phyloP scores from a whole-genome alignment of 805 yeast genomes.

The Candida pseudoglaebosa region DNA sequence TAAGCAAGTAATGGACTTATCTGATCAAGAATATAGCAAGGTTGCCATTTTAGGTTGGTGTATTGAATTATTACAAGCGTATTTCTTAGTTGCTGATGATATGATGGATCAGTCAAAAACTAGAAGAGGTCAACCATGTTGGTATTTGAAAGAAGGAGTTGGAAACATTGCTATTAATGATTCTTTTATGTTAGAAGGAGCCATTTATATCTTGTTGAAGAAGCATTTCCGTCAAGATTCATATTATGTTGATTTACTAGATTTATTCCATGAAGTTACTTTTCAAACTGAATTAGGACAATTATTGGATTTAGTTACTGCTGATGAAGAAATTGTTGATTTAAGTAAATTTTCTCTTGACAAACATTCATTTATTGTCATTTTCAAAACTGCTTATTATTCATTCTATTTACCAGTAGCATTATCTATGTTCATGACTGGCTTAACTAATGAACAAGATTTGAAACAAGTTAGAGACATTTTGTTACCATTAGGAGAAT shows the following conservation, averaged over 20 bases:
- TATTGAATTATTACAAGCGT: constrained; percentile 91
- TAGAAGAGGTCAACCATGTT: constrained; percentile 97
- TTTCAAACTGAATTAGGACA: constrained; percentile 98
- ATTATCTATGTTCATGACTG: constrained; percentile 91
- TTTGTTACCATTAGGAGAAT: constrained; percentile 92
- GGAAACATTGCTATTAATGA: constrained; percentile 96
- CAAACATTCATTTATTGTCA: constrained; percentile 93
- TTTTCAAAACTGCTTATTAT: constrained; percentile 95
- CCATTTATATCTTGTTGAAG: constrained; percentile 84
- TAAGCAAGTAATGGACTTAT: constrained; percentile 53
- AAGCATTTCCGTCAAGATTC: constrained; percentile 78
- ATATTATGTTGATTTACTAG: constrained; percentile 86
- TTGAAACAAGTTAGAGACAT: constrained; percentile 84
- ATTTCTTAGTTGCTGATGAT: constrained; percentile 95
- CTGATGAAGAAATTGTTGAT: constrained; percentile 94
- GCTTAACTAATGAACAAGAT: constrained; percentile 64
- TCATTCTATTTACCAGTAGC: constrained; percentile 97
- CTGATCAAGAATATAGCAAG: constrained; percentile 68
- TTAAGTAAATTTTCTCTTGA: constrained; percentile 78
- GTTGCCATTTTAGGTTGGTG: constrained; percentile 94
- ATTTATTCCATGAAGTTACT: constrained; percentile 94
- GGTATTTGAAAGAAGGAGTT: constrained; percentile 81
- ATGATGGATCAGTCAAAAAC: constrained; percentile 97
- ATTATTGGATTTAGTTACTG: constrained; percentile 89
- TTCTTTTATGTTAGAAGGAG: constrained; percentile 93